phyloP scores from a whole-genome alignment of 2,329 filamentous ascomycete genomes.

The Didymella lethalis region DNA sequence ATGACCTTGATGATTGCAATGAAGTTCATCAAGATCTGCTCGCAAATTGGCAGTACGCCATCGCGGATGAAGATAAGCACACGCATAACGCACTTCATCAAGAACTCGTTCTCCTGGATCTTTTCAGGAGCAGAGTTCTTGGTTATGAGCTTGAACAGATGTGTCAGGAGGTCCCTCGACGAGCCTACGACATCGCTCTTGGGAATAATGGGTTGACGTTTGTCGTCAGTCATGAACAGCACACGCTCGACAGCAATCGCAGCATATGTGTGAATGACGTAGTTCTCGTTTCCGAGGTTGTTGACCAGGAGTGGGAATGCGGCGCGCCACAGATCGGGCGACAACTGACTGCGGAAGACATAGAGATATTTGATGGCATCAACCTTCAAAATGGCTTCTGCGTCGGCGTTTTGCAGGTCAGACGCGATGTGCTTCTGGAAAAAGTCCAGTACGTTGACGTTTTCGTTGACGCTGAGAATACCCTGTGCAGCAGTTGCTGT shows the following conservation, averaged over 20 bases:
- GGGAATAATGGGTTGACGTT: constrained; percentile 79
- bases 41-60: constrained; percentile 74
- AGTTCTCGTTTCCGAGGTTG: constrained; percentile 87
- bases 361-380: constrained; percentile 99
- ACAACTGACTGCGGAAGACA: constrained; percentile 93
- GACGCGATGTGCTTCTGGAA: constrained; percentile 91
- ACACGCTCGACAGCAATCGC: constrained; percentile 96
- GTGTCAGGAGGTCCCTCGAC: constrained; percentile 84
- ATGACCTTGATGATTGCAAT: constrained; percentile 91
- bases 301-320: constrained; percentile 90
- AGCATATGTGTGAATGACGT: constrained; percentile 97
- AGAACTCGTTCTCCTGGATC: constrained; percentile 97
- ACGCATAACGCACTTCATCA: constrained; percentile 99
- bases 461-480: constrained; percentile 84
- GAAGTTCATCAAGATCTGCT: constrained; percentile 82
- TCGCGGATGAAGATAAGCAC: constrained; percentile 94
- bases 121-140: constrained; percentile 85
- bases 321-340: constrained; percentile 88
- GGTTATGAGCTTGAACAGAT: constrained; percentile 90
- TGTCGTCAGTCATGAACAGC: constrained; percentile 80
- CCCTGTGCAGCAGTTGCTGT: constrained; percentile 85
- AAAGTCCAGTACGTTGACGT: constrained; percentile 88
- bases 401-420: constrained; percentile 77
- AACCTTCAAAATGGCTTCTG: constrained; percentile 89
- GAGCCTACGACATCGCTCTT: constrained; percentile 80